These are phyloP conservation scores for Fusarium concolor DNA, from an alignment of 2,329 filamentous ascomycete genomes.

Conservation along the genomic window DNA sequence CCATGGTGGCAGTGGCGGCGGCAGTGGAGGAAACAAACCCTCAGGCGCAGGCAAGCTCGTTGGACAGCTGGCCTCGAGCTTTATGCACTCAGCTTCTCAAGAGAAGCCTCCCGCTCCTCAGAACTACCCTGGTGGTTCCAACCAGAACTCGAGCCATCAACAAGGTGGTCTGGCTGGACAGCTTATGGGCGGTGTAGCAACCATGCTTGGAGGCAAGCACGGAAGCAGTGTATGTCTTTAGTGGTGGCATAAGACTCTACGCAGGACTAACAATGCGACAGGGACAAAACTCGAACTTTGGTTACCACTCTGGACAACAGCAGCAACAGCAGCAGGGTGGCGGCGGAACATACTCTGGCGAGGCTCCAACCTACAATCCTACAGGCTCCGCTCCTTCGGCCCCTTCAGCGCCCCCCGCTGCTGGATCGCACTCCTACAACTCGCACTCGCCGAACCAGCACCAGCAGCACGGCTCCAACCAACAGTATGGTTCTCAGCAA, in stretches of 20 bases:
- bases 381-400: slow-evolving; percentile 46
- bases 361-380: slow-evolving; percentile 64
- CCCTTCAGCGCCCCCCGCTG: slow-evolving; percentile 43
- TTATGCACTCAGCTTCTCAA: slow-evolving; percentile 61
- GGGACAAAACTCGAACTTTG: slow-evolving; percentile 65
- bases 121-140: slow-evolving; percentile 63
- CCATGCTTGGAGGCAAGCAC: slow-evolving; percentile 64
- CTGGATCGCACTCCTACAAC: slow-evolving; percentile 46
- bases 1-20: slow-evolving; percentile 38
- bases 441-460: slow-evolving; percentile 47
- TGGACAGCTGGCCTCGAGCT: slow-evolving; percentile 66
- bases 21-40: slow-evolving; percentile 53
- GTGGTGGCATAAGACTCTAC: neutral
- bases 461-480: slow-evolving; percentile 37
- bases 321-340: slow-evolving; percentile 15
- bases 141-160: slow-evolving; percentile 51
- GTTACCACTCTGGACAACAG: slow-evolving; percentile 67
- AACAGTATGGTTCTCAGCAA: slow-evolving; percentile 17
- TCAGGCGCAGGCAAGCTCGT: slow-evolving; percentile 65
- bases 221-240: slow-evolving; percentile 49
- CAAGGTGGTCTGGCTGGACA: slow-evolving; percentile 63
- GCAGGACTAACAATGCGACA: slow-evolving; percentile 44
- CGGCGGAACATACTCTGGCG: slow-evolving; percentile 64
- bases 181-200: slow-evolving; percentile 66
- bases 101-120: slow-evolving; percentile 60